phyloP scores from a whole-genome alignment of 768 basidiomycete species.

The Kondoa malvinella region DNA sequence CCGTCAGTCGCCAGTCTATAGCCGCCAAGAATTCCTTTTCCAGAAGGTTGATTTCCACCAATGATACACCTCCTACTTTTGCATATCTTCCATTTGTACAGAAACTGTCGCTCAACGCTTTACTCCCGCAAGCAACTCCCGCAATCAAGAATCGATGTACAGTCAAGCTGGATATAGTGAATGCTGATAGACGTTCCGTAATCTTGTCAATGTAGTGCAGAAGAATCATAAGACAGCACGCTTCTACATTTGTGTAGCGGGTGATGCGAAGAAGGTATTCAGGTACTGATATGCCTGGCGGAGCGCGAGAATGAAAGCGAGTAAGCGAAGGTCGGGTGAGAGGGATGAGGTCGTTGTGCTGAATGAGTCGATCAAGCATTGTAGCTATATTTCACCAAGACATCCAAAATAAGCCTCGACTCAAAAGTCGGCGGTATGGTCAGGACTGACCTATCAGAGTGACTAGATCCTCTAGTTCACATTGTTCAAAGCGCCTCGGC shows the following conservation, averaged over 20 bases:
- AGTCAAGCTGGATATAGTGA: constrained; percentile 84
- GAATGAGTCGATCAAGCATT: constrained; percentile 87
- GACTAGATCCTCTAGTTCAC: constrained; percentile 63
- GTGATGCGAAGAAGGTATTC: constrained; percentile 92
- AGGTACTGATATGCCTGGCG: constrained; percentile 68
- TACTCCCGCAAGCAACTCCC: constrained; percentile 76
- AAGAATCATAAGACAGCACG: constrained; percentile 60
- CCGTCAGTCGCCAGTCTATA: constrained; percentile 89
- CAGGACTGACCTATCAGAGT: constrained; percentile 60
- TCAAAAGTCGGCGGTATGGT: neutral
- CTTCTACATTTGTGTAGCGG: constrained; percentile 86
- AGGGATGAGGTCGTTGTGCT: constrained; percentile 90
- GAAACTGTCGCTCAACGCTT: constrained; percentile 88
- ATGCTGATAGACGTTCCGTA: constrained; percentile 65
- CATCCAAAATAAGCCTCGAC: constrained; percentile 10
- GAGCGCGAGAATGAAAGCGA: constrained; percentile 84
- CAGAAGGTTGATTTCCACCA: constrained; percentile 77
- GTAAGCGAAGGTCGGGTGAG: constrained; percentile 77
- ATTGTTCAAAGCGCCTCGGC: constrained; percentile 68
- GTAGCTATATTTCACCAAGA: constrained; percentile 44
- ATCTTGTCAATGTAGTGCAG: constrained; percentile 88
- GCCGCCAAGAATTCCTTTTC: constrained; percentile 82
- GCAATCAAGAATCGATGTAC: constrained; percentile 96
- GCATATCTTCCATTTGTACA: constrained; percentile 90
- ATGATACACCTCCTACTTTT: constrained; percentile 83